phyloP scores from a whole-genome alignment of 306 rosid genomes.

The Abrus precatorius region DNA sequence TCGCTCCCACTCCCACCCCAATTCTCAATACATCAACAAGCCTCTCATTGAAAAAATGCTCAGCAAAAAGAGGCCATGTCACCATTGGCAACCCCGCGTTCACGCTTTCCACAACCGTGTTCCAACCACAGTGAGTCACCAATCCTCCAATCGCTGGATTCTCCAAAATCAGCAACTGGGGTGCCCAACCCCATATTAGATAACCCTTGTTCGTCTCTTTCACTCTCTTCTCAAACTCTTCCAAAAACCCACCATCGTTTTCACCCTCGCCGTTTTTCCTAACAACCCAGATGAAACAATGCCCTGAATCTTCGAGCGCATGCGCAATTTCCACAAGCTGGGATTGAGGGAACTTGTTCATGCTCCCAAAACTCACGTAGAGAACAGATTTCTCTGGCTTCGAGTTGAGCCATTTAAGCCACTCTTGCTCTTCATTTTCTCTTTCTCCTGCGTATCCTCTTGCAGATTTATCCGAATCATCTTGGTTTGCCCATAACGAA shows the following conservation, averaged over 20 bases:
- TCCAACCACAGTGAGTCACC: constrained; percentile 53
- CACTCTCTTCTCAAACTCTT: constrained; percentile 47
- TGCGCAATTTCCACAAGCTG: constrained; percentile 48
- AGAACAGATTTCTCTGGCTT: constrained; percentile 44
- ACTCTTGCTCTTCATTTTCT: constrained; percentile 40
- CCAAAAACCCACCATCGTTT: constrained; percentile 5
- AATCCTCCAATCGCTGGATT: constrained; percentile 45
- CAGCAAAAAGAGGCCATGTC: constrained; percentile 56
- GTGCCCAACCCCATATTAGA: constrained; percentile 55
- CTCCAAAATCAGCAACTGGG: constrained; percentile 47
- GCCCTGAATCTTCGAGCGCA: constrained; percentile 41
- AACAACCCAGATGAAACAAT: constrained; percentile 49
- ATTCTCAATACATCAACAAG: constrained; percentile 53
- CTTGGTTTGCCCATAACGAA: constrained; percentile 52
- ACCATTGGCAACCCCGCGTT: constrained; percentile 51
- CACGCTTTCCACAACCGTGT: constrained; percentile 49
- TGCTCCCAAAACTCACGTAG: constrained; percentile 50
- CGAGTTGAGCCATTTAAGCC: constrained; percentile 49
- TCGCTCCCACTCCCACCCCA: constrained; percentile 52
- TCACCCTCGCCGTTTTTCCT: constrained; percentile 39
- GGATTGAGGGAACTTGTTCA: constrained; percentile 45
- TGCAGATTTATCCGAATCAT: constrained; percentile 44
- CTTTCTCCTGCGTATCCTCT: constrained; percentile 42
- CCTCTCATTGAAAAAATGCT: constrained; percentile 53
- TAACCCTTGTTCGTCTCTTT: constrained; percentile 31